These are phyloP conservation scores for Candida sphagnicola DNA, from an alignment of 805 yeast genomes.

Conservation along the genomic window DNA sequence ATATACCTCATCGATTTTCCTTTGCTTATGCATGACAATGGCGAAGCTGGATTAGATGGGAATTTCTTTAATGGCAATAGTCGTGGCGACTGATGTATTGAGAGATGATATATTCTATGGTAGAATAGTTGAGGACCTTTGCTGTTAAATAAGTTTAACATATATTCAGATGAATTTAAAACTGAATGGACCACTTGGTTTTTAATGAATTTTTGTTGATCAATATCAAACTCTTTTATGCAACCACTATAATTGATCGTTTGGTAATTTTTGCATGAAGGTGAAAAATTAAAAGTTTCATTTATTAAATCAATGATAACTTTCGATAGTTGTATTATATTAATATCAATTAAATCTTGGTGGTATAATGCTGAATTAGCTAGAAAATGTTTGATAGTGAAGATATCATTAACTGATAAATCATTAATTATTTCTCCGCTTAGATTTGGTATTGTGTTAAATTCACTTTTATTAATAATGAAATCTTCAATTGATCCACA, in stretches of 20 bases:
- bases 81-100: slow-evolving; percentile 6
- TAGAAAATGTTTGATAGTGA: slow-evolving; percentile 47
- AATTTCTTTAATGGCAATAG: slow-evolving; percentile 6
- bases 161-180: slow-evolving; percentile 23
- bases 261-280: slow-evolving; percentile 20
- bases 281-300: slow-evolving; percentile 21
- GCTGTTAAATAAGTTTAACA: slow-evolving; percentile 22
- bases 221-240: slow-evolving; percentile 13
- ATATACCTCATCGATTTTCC: not conserved
- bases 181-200: slow-evolving; percentile 23
- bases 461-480: slow-evolving; percentile 31
- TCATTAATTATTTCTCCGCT: not conserved
- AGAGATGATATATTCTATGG: slow-evolving; percentile 11
- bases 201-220: slow-evolving; percentile 19
- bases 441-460: slow-evolving; percentile 16
- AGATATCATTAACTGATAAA: slow-evolving; percentile 24
- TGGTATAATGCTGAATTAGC: slow-evolving; percentile 48
- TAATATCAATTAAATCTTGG: slow-evolving; percentile 37
- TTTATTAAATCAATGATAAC: slow-evolving; percentile 30
- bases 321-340: slow-evolving; percentile 22
- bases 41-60: slow-evolving; percentile 7
- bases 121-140: slow-evolving; percentile 27
- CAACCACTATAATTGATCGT: slow-evolving; percentile 13
- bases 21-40: slow-evolving; percentile 2
- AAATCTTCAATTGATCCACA: slow-evolving; percentile 52